These are phyloP conservation scores for Zygotorulaspora chibaensis DNA, from an alignment of 805 yeast species.

Conservation along the genomic window DNA sequence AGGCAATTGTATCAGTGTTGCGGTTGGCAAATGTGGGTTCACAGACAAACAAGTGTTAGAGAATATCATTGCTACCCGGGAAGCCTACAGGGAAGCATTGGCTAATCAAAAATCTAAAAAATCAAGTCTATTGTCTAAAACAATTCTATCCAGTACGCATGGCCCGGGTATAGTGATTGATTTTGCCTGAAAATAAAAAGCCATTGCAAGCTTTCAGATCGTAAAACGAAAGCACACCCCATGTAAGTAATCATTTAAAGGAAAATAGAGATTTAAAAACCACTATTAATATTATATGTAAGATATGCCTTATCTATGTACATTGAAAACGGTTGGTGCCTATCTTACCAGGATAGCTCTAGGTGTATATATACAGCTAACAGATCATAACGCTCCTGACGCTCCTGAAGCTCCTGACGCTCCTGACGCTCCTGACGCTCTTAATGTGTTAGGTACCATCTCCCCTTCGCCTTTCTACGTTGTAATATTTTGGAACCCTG, in stretches of 20 bases:
- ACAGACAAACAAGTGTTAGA: conserved; percentile 69
- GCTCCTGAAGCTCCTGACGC: no score
- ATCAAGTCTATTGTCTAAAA: conserved; percentile 65
- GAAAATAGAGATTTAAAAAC: neutral
- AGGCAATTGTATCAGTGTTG: conserved; percentile 53
- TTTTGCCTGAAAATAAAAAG: conserved; percentile 28
- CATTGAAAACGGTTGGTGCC: no score
- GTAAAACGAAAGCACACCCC: neutral
- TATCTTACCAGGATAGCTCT: no score
- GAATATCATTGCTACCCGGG: conserved; percentile 64
- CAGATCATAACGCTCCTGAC: no score
- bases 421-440: no score
- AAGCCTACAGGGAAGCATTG: conserved; percentile 52
- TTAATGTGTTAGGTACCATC: conserved; percentile 88
- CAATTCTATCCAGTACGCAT: conserved; percentile 62
- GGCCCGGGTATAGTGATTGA: conserved; percentile 78
- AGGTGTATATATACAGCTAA: no score
- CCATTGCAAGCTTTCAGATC: neutral
- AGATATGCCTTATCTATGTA: no score
- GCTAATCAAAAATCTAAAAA: conserved; percentile 58
- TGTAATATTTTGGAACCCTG: conserved; percentile 74
- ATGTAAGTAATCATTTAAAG: conserved; percentile 4
- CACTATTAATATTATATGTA: no score
- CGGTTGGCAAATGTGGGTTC: conserved; percentile 75
- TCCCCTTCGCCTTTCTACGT: conserved; percentile 79